Conservation (phyloP, 2,329 filamentous ascomycete genomes). For the Monilinia fructicola region DNA sequence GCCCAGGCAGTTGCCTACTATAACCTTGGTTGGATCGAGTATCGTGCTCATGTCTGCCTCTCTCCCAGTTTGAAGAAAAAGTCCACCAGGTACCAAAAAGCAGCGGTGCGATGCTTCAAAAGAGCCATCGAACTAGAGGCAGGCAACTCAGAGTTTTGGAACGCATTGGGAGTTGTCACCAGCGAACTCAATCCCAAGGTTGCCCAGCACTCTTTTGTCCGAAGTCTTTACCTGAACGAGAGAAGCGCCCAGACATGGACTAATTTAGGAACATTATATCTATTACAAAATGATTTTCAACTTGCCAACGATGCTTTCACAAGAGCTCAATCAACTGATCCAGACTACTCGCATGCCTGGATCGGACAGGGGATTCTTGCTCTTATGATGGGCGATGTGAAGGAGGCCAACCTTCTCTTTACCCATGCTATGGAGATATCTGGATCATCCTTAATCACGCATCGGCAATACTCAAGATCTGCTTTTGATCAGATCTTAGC, state of each 20-base stretch:
- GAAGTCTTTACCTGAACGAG: conserved; percentile 91
- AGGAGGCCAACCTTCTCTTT: conserved; percentile 81
- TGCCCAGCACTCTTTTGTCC: conserved; percentile 87
- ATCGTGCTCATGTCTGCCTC: conserved; percentile 72
- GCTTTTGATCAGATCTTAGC: conserved; percentile 78
- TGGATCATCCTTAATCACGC: conserved; percentile 70
- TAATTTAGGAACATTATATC: conserved; percentile 82
- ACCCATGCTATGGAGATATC: conserved; percentile 94
- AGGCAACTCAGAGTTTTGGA: conserved; percentile 96
- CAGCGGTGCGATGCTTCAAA: conserved; percentile 89
- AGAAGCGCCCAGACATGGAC: conserved; percentile 83
- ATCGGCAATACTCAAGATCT: conserved; percentile 76
- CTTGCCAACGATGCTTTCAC: conserved; percentile 91
- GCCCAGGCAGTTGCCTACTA: conserved; percentile 96
- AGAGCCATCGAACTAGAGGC: conserved; percentile 92
- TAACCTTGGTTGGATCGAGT: conserved; percentile 93
- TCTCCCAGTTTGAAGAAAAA: conserved; percentile 53
- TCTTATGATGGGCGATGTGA: conserved; percentile 64
- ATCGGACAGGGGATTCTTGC: conserved; percentile 88
- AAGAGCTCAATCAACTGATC: conserved; percentile 87
- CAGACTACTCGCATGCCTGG: conserved; percentile 92
- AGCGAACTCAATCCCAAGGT: conserved; percentile 82
- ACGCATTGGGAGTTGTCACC: conserved; percentile 87
- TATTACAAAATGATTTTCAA: conserved; percentile 78
- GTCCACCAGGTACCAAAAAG: conserved; percentile 69